Evolutionary conservation across 148 eudicot species (phyloP).

Genomic region (Cornus kousa): DNA sequence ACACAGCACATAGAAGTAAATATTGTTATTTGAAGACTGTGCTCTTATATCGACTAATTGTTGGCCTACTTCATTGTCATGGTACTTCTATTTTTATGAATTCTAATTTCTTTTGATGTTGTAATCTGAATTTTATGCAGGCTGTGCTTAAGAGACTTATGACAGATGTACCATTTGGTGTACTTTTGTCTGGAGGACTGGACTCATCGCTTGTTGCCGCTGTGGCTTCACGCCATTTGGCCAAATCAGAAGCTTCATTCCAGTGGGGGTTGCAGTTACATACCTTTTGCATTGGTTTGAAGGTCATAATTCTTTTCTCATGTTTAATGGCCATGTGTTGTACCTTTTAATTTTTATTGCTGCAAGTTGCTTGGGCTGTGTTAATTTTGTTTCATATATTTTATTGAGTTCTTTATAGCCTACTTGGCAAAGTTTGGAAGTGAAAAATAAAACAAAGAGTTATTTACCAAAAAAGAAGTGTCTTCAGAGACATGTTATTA

Average conservation of each 20-base stretch:
- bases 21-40: background rate
- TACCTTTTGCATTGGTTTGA: slow-evolving; percentile 85
- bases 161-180: slow-evolving; percentile 98
- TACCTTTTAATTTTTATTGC: background rate
- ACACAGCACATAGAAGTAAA: background rate
- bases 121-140: slow-evolving; percentile 34
- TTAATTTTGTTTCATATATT: background rate
- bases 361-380: background rate
- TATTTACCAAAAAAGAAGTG: background rate
- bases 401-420: background rate
- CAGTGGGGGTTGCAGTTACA: slow-evolving; percentile 93
- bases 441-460: background rate
- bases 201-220: slow-evolving; percentile 98
- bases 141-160: slow-evolving; percentile 87
- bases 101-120: background rate
- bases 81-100: background rate
- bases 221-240: slow-evolving; percentile 81
- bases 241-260: slow-evolving; percentile 60
- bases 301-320: slow-evolving; percentile 40
- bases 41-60: background rate
- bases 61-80: slow-evolving; percentile 3
- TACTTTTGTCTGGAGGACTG: slow-evolving; percentile 87
- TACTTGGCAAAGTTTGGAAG: background rate
- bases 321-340: background rate
- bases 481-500: background rate